A percentile compares a stretch with the other conserved stretches of the same genome.
These are phyloP conservation scores for Aspergillus steynii DNA, from an alignment of 495 filamentous ascomycete species.

Conservation along the genomic window DNA sequence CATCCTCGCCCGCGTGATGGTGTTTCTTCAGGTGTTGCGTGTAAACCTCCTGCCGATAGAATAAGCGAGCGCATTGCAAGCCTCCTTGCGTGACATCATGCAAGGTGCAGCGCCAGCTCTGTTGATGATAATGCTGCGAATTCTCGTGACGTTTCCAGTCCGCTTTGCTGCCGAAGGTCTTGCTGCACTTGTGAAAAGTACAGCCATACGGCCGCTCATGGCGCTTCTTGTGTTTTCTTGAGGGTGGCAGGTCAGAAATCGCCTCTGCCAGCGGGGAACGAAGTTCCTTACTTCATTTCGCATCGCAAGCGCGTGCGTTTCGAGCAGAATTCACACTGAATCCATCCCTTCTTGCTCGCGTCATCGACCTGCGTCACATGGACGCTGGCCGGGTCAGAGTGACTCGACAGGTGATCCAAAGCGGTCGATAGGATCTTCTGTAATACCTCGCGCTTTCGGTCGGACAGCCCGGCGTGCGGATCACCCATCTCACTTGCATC, in stretches of 20 bases:
- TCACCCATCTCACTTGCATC: slow-evolving; percentile 26
- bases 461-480: slow-evolving; percentile 27
- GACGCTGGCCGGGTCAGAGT: neutral
- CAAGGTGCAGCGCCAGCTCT: slow-evolving; percentile 73
- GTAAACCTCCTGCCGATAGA: slow-evolving; percentile 63
- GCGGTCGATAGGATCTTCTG: slow-evolving; percentile 37
- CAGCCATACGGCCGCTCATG: slow-evolving; percentile 88
- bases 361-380: slow-evolving; percentile 14
- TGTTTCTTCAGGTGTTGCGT: slow-evolving; percentile 56
- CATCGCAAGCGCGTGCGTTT: slow-evolving; percentile 61
- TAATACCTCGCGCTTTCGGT: slow-evolving; percentile 36
- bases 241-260: slow-evolving; percentile 18
- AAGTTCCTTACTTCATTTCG: slow-evolving; percentile 65
- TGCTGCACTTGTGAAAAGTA: slow-evolving; percentile 72
- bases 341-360: slow-evolving; percentile 37
- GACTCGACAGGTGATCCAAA: slow-evolving; percentile 30
- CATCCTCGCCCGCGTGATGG: slow-evolving; percentile 44
- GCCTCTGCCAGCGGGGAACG: neutral
- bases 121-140: slow-evolving; percentile 75
- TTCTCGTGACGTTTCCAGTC: slow-evolving; percentile 98
- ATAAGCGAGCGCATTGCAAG: slow-evolving; percentile 55
- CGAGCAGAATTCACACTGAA: slow-evolving; percentile 53
- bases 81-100: slow-evolving; percentile 33
- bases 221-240: slow-evolving; percentile 84
- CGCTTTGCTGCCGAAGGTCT: slow-evolving; percentile 86